These are phyloP conservation scores for Nannochloropsis limnetica DNA, from an alignment of 352 stramenopile species.

Conservation along the genomic window DNA sequence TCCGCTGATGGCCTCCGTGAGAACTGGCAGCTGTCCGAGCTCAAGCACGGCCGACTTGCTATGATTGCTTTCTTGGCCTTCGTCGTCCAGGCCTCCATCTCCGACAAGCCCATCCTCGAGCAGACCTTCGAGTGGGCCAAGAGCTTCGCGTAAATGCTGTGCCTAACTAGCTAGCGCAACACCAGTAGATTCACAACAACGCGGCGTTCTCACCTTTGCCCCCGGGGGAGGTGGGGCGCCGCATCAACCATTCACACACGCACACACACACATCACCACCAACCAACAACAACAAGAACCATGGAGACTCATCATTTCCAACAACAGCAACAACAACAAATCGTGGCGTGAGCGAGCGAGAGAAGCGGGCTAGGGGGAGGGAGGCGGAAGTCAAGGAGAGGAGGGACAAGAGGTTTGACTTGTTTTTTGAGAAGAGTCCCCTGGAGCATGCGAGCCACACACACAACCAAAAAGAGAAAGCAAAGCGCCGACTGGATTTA, in stretches of 20 bases:
- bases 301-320: background rate
- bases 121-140: slow-evolving; percentile 51
- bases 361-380: background rate
- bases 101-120: slow-evolving; percentile 53
- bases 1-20: slow-evolving; percentile 53
- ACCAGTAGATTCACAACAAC: background rate
- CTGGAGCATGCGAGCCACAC: background rate
- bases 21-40: slow-evolving; percentile 51
- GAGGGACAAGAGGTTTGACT: background rate
- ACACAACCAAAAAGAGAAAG: slow-evolving; percentile 6
- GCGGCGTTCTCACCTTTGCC: background rate
- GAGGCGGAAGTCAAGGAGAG: background rate
- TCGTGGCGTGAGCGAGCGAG: background rate
- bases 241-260: background rate
- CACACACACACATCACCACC: background rate
- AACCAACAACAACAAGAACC: background rate
- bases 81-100: slow-evolving; percentile 51
- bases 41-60: slow-evolving; percentile 53
- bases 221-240: background rate
- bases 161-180: background rate
- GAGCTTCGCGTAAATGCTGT: slow-evolving; percentile 43
- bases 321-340: background rate
- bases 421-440: background rate
- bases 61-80: slow-evolving; percentile 53
- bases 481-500: slow-evolving; percentile 11